Base-by-base conservation (phyloP, 116 monocot species). In the Dioscorea cayenensis region DNA sequence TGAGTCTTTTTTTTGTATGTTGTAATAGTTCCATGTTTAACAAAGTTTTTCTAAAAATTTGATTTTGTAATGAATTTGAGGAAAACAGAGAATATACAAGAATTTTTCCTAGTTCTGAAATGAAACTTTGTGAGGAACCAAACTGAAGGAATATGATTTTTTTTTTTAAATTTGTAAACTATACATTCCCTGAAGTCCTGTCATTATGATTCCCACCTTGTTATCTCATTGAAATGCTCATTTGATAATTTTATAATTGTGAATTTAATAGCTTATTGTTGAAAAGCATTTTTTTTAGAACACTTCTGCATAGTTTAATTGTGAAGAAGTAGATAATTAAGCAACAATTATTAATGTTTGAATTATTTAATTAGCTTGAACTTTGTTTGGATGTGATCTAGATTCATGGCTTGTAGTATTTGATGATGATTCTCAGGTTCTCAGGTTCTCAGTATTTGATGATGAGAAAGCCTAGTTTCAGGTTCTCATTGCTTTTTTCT, bases 371-470 rank as follows among this genome's bases (percentile, higher is more conserved):
- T 16, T 43, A 21, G 12, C 9, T 50, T 68, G 67, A 68, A 68
- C 21, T 19, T 48, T 12, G 67, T 21, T 68, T 68, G 43, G 2
- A 68, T 68, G 2, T 49, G 43, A 68, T 68, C 67, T 48, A 68
- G 67, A 50, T 68, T 68, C 67, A 68, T 48, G 22, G 48, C 13
- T 49, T 16, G 7, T n/a, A n/a, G n/a, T n/a, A n/a, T n/a, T n/a
- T n/a, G n/a, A n/a, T n/a, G n/a, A n/a, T n/a, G n/a, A n/a, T n/a
- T n/a, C n/a, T n/a, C n/a, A n/a, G n/a, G n/a, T n/a, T n/a, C n/a
- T n/a, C n/a, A n/a, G n/a, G n/a, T n/a, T n/a, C n/a, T n/a, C n/a
- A n/a, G n/a, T n/a, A n/a, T n/a, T 92, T 48, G 88, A 88, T 67
- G 85, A n/a, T n/a, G n/a, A 43, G 43, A 43, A 43, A 6, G 12